These are phyloP conservation scores for Rhizomucor pusillus DNA, from an alignment of 371 early-diverging fungal species.

Conservation along the genomic window DNA sequence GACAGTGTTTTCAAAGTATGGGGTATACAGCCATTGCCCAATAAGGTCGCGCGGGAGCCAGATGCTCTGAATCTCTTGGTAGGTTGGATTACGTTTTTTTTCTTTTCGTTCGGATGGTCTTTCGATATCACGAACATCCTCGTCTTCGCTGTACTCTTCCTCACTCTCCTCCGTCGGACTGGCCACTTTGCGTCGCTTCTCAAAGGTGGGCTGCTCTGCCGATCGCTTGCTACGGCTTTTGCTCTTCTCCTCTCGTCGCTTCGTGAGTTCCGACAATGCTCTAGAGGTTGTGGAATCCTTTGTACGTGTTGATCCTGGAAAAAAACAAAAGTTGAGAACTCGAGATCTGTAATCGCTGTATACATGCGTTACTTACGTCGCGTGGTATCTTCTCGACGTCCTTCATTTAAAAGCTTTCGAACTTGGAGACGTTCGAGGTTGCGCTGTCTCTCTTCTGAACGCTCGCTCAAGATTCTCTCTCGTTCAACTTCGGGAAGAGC, in stretches of 20 bases:
- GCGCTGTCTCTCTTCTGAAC: constrained; percentile 66
- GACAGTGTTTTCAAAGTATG: constrained; percentile 67
- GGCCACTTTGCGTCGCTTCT: constrained; percentile 27
- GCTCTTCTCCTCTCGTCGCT: constrained; percentile 53
- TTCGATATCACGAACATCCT: constrained; percentile 22
- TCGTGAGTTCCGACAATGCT: constrained; percentile 54
- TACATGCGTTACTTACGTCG: constrained; percentile 37
- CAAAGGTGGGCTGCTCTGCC: constrained; percentile 32
- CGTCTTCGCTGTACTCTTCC: constrained; percentile 34
- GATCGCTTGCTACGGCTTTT: constrained; percentile 25
- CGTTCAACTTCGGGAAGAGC: constrained; percentile 75
- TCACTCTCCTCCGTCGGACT: constrained; percentile 34
- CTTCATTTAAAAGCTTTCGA: constrained; percentile 53
- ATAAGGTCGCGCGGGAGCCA: constrained; percentile 59
- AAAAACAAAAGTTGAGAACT: neutral
- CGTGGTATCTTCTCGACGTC: constrained; percentile 53
- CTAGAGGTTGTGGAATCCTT: constrained; percentile 47
- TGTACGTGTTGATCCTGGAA: constrained; percentile 55
- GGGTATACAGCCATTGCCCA: constrained; percentile 72
- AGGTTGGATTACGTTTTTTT: constrained; percentile 46
- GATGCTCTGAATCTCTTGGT: constrained; percentile 63
- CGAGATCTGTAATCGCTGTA: neutral
- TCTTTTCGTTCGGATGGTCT: too few species aligned
- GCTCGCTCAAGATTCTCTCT: constrained; percentile 74
- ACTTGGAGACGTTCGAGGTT: constrained; percentile 59